phyloP scores from a whole-genome alignment of 23 red algal species.

The Gracilaria domingensis region DNA sequence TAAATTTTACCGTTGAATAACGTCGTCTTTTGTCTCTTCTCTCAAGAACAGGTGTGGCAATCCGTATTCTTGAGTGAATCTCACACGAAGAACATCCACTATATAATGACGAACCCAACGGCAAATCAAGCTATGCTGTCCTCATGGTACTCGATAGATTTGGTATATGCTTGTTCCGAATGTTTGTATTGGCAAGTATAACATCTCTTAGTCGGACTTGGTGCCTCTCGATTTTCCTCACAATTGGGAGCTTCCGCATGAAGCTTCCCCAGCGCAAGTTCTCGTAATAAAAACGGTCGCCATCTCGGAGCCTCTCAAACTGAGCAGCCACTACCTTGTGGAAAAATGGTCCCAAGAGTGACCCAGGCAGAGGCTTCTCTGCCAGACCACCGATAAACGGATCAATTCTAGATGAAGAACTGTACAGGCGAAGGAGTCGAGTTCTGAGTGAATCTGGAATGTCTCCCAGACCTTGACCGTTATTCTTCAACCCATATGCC shows the following conservation, averaged over 20 bases:
- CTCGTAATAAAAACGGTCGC: constrained; percentile 82
- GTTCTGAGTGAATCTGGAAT: constrained; percentile 15
- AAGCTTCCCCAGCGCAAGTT: constrained; percentile 60
- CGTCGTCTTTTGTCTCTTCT: too few species aligned
- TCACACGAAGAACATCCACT: too few species aligned
- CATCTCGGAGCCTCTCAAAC: constrained; percentile 73
- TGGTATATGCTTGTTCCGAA: constrained; percentile 19
- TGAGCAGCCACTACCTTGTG: constrained; percentile 56
- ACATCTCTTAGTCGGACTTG: constrained; percentile 53
- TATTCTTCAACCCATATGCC: constrained; percentile 25
- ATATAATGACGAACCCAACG: not conserved
- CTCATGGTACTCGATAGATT: not conserved
- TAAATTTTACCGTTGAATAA: too few species aligned
- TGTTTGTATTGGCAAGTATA: constrained; percentile 39
- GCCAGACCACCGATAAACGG: constrained; percentile 65
- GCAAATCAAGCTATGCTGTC: not conserved
- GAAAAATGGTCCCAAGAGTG: constrained; percentile 64
- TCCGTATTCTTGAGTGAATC: too few species aligned
- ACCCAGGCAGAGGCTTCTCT: constrained; percentile 51
- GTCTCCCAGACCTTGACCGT: constrained; percentile 36
- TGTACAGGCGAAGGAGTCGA: constrained; percentile 33
- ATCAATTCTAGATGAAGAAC: constrained; percentile 49
- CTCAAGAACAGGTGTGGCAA: too few species aligned
- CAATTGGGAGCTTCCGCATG: constrained; percentile 51
- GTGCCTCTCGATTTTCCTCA: constrained; percentile 50